Evolutionary conservation across 1,139 yeast genomes (phyloP), one percentile per base, ranked within the genome.

Genomic region (Sugiyamaella novakii): DNA sequence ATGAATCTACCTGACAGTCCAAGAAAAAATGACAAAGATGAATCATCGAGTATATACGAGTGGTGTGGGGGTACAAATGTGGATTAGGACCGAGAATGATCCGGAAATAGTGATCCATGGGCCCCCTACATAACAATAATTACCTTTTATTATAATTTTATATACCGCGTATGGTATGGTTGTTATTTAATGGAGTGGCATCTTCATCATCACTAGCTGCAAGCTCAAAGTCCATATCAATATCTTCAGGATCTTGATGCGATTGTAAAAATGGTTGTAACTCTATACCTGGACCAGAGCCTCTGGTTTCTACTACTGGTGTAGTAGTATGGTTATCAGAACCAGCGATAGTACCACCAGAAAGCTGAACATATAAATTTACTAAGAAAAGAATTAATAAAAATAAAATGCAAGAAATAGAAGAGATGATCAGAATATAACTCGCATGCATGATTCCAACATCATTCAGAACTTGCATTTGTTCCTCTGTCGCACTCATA

Each of bases 401-500:
- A 61, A 77, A 81, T 1, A 87, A 74, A 59, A 87, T 59, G 60
- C 87, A 85, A 0, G 95, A 92, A 1, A 87, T 87, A 3, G 91
- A 79, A 14, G 82, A 69, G 3, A 85, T 75, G n/a, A 84, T 79
- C 65, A 91, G 72, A 33, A 87, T 78, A 64, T 91, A 91, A 0
- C 95, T 81, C 42, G 92, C 81, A 60, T 87, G 94, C 67, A 87
- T 95, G 7, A 95, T 82, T 3, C 89, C 88, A 58, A 86, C 74
- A 55, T 81, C 83, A 50, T 81, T 71, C 1, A 89, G 87, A 54
- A 87, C 71, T 12, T 71, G 70, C 61, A 91, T 72, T 62, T 91
- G 96, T 64, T 91, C 96, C 63, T 91, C 97, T 53, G 78, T 89
- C 21, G 98, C 98, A 21, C 87, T 80, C 96, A 89, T 88, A 64